These are phyloP conservation scores for Collybia sordida DNA, from an alignment of 768 basidiomycete genomes.

Conservation along the genomic window DNA sequence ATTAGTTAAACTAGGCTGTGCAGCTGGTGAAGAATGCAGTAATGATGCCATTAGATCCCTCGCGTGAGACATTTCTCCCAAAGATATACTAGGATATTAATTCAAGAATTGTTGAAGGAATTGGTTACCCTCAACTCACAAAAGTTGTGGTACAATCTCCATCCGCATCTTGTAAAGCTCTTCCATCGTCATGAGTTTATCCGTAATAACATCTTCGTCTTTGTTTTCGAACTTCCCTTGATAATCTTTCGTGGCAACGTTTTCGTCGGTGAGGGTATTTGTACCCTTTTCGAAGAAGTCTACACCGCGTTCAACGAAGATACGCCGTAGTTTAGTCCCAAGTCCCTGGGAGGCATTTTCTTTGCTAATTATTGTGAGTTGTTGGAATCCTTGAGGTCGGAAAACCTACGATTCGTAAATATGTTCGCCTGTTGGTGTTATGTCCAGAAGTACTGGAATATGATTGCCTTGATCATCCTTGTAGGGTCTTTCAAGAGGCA, in stretches of 20 bases:
- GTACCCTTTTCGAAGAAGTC: slow-evolving; percentile 64
- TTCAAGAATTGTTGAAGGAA: not conserved
- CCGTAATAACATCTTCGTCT: slow-evolving; percentile 24
- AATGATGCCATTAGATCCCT: slow-evolving; percentile 66
- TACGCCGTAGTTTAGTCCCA: slow-evolving; percentile 64
- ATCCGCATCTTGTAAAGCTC: slow-evolving; percentile 73
- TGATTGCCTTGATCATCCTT: slow-evolving; percentile 71
- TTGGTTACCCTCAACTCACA: slow-evolving; percentile 47
- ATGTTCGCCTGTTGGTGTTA: slow-evolving; percentile 65
- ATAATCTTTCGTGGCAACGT: slow-evolving; percentile 3
- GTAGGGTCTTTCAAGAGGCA: slow-evolving; percentile 79
- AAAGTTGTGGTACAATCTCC: slow-evolving; percentile 69
- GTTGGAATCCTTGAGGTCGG: slow-evolving; percentile 5
- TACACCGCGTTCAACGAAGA: slow-evolving; percentile 71
- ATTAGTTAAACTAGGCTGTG: slow-evolving; percentile 19
- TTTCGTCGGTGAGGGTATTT: slow-evolving; percentile 7
- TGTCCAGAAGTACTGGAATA: slow-evolving; percentile 66
- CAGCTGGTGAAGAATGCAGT: slow-evolving; percentile 33
- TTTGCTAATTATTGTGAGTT: slow-evolving; percentile 35
- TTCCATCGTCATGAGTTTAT: slow-evolving; percentile 65
- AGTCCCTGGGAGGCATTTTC: slow-evolving; percentile 58
- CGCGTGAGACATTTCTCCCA: slow-evolving; percentile 80
- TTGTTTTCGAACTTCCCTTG: slow-evolving; percentile 20
- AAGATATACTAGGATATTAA: slow-evolving; percentile 51
- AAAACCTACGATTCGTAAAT: slow-evolving; percentile 69